Evolutionary conservation across 768 basidiomycete genomes (phyloP), one percentile per base, ranked within the genome.

Genomic region (Neoboletus magnificus): DNA sequence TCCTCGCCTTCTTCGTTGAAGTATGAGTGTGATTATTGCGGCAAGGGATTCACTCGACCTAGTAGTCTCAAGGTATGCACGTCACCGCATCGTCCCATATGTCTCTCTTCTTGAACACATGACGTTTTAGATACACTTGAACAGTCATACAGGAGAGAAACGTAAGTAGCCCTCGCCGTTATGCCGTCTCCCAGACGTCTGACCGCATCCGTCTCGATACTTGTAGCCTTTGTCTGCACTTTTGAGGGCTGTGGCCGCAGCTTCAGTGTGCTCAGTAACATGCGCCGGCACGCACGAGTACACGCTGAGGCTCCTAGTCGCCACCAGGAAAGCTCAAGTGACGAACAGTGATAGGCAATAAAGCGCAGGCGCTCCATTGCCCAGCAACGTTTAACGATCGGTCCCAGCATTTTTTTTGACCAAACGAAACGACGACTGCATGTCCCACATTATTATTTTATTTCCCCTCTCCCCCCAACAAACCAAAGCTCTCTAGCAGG

Each of bases 221-320:
- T 18, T 60, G 55, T 67, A 91, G 90, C 90, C 10, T 91, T 87
- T 71, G 74, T 79, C 42, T 92, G 90, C 68, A 84, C 89, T 18
- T 80, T 83, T 50, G 82, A 85, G 59, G 82, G 81, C 55, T 92
- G 90, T 72, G 86, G 86, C 8, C 85, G 89, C 42, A 84, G 85
- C 67, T 92, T 92, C 72, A 90, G 88, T 65, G 90, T 91, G 48
- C 82, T 91, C 66, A 91, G 88, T 71, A 92, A 92, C 75, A 92
- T 92, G 90, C 86, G 90, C 58, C 79, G 90, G 54, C 90, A 92
- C 69, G 84, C 89, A 56, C 84, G 89, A 52, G 85, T 87, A 13
- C 89, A 91, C 66, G 75, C 71, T 27, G 77, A 73, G 37, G 56
- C 56, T 42, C 51, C 53, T 3, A 62, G 49, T 48, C 69, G 67